Conservation (phyloP, 192 early-diverging fungal genomes). For the Entomortierella parvispora region DNA sequence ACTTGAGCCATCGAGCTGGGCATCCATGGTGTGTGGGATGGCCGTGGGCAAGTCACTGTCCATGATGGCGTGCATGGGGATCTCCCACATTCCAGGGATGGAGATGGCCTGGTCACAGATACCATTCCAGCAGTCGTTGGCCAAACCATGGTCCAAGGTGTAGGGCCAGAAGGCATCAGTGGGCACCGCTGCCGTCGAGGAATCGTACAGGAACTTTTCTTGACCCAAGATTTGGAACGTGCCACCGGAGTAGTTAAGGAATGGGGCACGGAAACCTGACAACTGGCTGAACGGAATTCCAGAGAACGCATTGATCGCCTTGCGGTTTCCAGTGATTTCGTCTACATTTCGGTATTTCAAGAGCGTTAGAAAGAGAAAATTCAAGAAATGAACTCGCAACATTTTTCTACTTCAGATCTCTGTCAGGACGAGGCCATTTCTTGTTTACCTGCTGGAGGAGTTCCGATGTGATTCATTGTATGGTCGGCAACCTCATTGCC, state of each 20-base stretch:
- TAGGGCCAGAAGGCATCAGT: slow-evolving; percentile 72
- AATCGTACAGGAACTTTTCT: slow-evolving; percentile 65
- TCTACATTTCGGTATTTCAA: slow-evolving; percentile 11
- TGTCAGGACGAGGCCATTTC: neutral
- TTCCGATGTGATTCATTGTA: slow-evolving; percentile 60
- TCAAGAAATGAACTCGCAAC: neutral
- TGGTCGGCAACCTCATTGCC: slow-evolving; percentile 76
- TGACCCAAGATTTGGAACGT: slow-evolving; percentile 57
- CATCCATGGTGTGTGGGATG: slow-evolving; percentile 54
- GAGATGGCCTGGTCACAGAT: slow-evolving; percentile 56
- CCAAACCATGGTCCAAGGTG: slow-evolving; percentile 71
- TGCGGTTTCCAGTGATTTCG: slow-evolving; percentile 50
- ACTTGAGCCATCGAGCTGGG: slow-evolving; percentile 57
- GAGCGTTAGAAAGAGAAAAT: neutral
- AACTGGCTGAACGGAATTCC: slow-evolving; percentile 70
- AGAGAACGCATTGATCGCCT: slow-evolving; percentile 60
- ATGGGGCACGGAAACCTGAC: slow-evolving; percentile 72
- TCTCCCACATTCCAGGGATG: slow-evolving; percentile 71
- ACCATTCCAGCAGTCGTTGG: slow-evolving; percentile 66
- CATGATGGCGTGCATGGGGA: slow-evolving; percentile 69
- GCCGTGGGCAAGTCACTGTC: slow-evolving; percentile 31
- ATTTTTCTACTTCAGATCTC: neutral
- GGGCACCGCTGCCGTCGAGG: slow-evolving; percentile 57
- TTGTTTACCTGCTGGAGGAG: slow-evolving; percentile 39
- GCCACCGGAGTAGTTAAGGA: slow-evolving; percentile 62